Percentiles rank a stretch among this genome's conserved stretches.
Evolutionary conservation across 495 filamentous ascomycete genomes (phyloP).

Genomic region (Aspergillus conjunctus): DNA sequence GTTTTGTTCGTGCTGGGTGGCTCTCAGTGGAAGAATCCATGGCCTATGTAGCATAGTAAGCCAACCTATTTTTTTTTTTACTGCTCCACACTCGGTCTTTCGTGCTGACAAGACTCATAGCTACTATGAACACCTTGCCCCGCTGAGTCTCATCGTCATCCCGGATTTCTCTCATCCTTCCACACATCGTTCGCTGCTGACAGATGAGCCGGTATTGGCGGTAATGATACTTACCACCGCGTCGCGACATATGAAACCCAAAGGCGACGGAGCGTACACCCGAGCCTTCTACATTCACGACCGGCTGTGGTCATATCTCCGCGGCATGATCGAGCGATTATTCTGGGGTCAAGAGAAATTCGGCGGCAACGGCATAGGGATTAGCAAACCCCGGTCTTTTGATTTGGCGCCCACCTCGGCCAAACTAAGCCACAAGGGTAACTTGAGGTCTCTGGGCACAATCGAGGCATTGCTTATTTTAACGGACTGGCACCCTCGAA

Average conservation of each 20-base stretch:
- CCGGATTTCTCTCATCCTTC: constrained; percentile 76
- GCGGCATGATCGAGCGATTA: constrained; percentile 89
- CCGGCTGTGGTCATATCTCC: constrained; percentile 91
- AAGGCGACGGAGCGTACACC: constrained; percentile 78
- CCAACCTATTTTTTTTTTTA: background rate
- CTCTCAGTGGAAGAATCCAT: constrained; percentile 92
- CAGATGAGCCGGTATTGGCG: constrained; percentile 86
- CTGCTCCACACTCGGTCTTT: background rate
- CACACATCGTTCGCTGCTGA: constrained; percentile 74
- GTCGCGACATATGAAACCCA: constrained; percentile 78
- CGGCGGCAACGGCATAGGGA: constrained; percentile 81
- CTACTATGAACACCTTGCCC: constrained; percentile 87
- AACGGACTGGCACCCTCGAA: constrained; percentile 95
- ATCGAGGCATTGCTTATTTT: constrained; percentile 91
- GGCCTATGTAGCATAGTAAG: constrained; percentile 88
- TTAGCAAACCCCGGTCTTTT: constrained; percentile 62
- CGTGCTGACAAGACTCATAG: constrained; percentile 40
- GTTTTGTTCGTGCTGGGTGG: constrained; percentile 95
- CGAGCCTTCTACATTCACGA: constrained; percentile 92
- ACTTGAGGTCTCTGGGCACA: constrained; percentile 85
- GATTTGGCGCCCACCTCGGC: constrained; percentile 63
- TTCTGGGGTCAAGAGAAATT: constrained; percentile 97
- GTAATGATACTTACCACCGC: constrained; percentile 89
- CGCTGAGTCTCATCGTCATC: constrained; percentile 87
- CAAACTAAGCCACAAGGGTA: constrained; percentile 60